Evolutionary conservation across 2,329 filamentous ascomycete genomes (phyloP).

Genomic region (Fusarium nisikadoi): DNA sequence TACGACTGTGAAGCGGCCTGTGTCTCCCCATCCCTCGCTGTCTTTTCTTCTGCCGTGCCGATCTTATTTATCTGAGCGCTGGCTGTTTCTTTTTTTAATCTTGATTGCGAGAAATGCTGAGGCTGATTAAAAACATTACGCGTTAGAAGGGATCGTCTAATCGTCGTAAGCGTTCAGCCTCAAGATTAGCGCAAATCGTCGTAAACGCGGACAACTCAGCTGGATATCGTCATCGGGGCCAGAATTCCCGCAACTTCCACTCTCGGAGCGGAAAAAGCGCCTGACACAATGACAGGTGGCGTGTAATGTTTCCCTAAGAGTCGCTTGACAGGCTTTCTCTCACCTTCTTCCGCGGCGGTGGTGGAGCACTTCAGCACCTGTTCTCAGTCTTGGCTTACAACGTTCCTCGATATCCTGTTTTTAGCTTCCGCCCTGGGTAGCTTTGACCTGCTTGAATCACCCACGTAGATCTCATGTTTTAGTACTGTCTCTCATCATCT

Average conservation of each 20-base stretch:
- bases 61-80: neutral
- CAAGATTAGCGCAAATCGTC: neutral
- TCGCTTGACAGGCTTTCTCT: neutral
- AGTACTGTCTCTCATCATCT: constrained; percentile 36
- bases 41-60: neutral
- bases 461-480: constrained; percentile 29
- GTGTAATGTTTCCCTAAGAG: neutral
- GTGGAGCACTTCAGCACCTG: neutral
- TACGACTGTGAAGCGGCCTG: neutral
- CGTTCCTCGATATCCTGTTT: constrained; percentile 17
- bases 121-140: neutral
- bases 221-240: neutral
- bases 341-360: neutral
- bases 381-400: constrained; percentile 12
- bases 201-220: neutral
- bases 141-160: neutral
- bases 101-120: neutral
- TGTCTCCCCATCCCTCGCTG: neutral
- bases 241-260: constrained; percentile 13
- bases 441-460: constrained; percentile 25
- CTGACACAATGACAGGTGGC: neutral
- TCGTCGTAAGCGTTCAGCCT: neutral
- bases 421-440: neutral
- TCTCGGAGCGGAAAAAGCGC: neutral
- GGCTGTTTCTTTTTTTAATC: neutral